These are phyloP conservation scores for Cercospora sp. DNA, from an alignment of 2,329 filamentous ascomycete genomes.

Conservation along the genomic window DNA sequence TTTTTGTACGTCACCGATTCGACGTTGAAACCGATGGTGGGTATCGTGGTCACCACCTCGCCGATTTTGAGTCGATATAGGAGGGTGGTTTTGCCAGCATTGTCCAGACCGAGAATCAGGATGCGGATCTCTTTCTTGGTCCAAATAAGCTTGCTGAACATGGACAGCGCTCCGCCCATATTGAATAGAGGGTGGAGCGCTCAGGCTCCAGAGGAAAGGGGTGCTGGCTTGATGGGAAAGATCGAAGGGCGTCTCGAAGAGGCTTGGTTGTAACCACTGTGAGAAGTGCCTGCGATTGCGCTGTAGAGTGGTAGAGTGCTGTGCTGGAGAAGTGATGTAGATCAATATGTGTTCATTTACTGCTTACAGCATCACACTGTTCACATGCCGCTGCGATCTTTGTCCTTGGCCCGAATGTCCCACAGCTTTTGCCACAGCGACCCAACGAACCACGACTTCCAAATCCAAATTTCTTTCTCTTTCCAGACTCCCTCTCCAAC, in stretches of 20 bases:
- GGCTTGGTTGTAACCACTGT: background rate
- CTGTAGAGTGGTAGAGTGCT: background rate
- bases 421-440: background rate
- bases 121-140: slow-evolving; percentile 98
- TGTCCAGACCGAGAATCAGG: slow-evolving; percentile 71
- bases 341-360: slow-evolving; percentile 12
- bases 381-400: slow-evolving; percentile 9
- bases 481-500: background rate
- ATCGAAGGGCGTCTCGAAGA: background rate
- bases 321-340: background rate
- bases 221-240: background rate
- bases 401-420: slow-evolving; percentile 1
- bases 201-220: slow-evolving; percentile 12
- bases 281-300: background rate
- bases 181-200: slow-evolving; percentile 24
- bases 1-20: slow-evolving; percentile 98
- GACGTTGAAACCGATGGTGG: slow-evolving; percentile 98
- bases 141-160: slow-evolving; percentile 72
- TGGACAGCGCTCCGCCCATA: slow-evolving; percentile 60
- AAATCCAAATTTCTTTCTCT: slow-evolving; percentile 9
- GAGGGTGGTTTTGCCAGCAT: slow-evolving; percentile 96
- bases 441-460: background rate
- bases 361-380: slow-evolving; percentile 8
- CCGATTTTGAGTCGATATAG: slow-evolving; percentile 95
- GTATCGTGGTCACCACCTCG: slow-evolving; percentile 98